Conservation (phyloP, 2,329 filamentous ascomycete species). For the Epichloe bromicola region DNA sequence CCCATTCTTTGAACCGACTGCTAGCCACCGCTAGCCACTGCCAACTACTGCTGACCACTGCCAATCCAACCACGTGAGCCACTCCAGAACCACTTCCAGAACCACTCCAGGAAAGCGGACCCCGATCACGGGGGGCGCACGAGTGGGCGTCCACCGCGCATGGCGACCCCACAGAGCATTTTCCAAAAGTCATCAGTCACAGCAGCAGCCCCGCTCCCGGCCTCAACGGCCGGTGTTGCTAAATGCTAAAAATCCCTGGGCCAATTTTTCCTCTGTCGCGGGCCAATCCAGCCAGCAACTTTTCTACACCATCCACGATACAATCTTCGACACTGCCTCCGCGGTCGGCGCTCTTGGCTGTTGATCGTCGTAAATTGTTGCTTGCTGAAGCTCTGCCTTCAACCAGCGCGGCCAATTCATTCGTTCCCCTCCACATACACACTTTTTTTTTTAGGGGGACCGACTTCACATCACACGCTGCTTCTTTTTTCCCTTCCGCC, state of each 20-base stretch:
- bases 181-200: background rate
- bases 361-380: background rate
- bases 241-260: background rate
- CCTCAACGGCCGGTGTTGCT: background rate
- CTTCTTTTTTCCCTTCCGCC: background rate
- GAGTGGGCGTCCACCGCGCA: background rate
- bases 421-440: background rate
- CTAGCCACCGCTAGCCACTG: background rate
- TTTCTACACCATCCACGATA: conserved; percentile 2
- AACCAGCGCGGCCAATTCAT: background rate
- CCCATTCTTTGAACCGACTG: background rate
- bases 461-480: background rate
- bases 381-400: background rate
- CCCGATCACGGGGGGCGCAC: no score
- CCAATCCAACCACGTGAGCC: no score
- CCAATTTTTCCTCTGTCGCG: conserved; percentile 4
- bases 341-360: conserved; percentile 4
- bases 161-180: background rate
- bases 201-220: background rate
- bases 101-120: no score
- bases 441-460: background rate
- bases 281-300: background rate
- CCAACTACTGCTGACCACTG: no score
- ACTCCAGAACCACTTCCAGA: no score
- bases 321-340: conserved; percentile 1